Evolutionary conservation across 208 protist species (phyloP).

Genomic region (Crithidia bombi): DNA sequence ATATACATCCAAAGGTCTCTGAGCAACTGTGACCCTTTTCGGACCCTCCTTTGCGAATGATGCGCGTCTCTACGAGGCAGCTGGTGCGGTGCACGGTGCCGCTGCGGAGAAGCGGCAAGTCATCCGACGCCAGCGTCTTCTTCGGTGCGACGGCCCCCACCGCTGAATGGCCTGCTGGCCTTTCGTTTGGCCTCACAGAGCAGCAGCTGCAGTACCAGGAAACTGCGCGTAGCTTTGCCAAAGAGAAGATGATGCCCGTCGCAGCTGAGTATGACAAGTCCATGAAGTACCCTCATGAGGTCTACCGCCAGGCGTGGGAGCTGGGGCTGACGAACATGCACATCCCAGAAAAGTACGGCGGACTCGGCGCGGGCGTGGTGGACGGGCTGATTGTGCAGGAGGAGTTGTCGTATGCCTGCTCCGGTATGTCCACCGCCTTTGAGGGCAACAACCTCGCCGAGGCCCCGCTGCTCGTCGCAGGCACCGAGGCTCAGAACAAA

Average conservation of each 20-base stretch:
- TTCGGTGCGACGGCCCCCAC: slow-evolving; percentile 41
- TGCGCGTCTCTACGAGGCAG: slow-evolving; percentile 15
- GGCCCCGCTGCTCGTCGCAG: slow-evolving; percentile 87
- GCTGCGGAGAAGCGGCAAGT: slow-evolving; percentile 27
- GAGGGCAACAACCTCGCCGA: slow-evolving; percentile 82
- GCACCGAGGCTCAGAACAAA: slow-evolving; percentile 85
- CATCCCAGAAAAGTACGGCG: slow-evolving; percentile 84
- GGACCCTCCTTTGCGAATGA: neutral
- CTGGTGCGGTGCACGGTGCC: slow-evolving; percentile 16
- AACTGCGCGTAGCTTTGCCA: slow-evolving; percentile 76
- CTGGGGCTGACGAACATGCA: slow-evolving; percentile 88
- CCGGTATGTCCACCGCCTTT: slow-evolving; percentile 85
- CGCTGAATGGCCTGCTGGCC: slow-evolving; percentile 27
- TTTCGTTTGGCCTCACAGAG: slow-evolving; percentile 81
- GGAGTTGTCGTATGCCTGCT: slow-evolving; percentile 89
- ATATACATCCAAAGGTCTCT: neutral
- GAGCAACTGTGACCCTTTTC: neutral
- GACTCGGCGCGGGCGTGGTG: slow-evolving; percentile 67
- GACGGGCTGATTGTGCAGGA: slow-evolving; percentile 84
- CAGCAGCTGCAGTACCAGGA: slow-evolving; percentile 81
- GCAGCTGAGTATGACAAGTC: slow-evolving; percentile 78
- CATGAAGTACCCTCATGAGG: slow-evolving; percentile 70
- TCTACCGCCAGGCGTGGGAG: slow-evolving; percentile 87
- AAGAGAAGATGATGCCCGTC: slow-evolving; percentile 72
- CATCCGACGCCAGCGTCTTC: slow-evolving; percentile 12